A percentile compares a stretch with the other conserved stretches of the same genome.
phyloP scores from a whole-genome alignment of 176 grass and related monocot genomes.

The Triticum urartu region DNA sequence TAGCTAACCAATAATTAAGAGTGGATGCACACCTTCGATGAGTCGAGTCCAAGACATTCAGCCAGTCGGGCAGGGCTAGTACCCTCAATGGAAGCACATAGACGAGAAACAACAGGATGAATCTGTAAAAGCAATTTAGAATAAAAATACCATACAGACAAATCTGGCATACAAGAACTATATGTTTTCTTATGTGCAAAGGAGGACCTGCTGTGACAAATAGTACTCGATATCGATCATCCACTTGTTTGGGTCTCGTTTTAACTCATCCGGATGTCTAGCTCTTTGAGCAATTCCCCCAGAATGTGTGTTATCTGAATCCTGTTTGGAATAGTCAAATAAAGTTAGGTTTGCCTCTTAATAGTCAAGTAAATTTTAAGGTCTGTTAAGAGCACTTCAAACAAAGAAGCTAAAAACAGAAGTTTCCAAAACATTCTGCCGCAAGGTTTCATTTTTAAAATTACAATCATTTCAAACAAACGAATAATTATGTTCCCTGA shows the following conservation, averaged over 20 bases:
- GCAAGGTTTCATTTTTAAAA: background rate
- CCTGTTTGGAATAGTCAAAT: slow-evolving; percentile 44
- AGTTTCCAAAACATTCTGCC: background rate
- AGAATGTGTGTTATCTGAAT: slow-evolving; percentile 52
- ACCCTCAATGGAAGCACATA: slow-evolving; percentile 97
- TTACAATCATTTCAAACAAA: slow-evolving; percentile 4
- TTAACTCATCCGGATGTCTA: slow-evolving; percentile 92
- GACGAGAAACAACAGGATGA: slow-evolving; percentile 94
- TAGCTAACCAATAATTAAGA: slow-evolving; percentile 1
- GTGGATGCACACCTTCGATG: slow-evolving; percentile 63
- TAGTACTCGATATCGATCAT: slow-evolving; percentile 98
- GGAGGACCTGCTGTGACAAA: slow-evolving; percentile 83
- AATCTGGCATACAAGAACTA: background rate
- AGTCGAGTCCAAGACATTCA: slow-evolving; percentile 97
- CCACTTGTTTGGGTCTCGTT: slow-evolving; percentile 65
- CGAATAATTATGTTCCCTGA: background rate
- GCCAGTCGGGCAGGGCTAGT: slow-evolving; percentile 93
- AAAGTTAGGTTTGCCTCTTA: background rate
- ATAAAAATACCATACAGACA: slow-evolving; percentile 5
- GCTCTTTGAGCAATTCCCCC: slow-evolving; percentile 90
- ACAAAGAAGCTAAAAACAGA: slow-evolving; percentile 16
- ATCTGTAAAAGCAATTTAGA: slow-evolving; percentile 64
- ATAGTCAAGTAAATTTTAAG: slow-evolving; percentile 21
- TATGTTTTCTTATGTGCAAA: slow-evolving; percentile 21
- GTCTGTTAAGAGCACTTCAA: slow-evolving; percentile 26